A percentile compares a stretch with the other conserved stretches of the same genome.
These are phyloP conservation scores for Coccomyxa subellipsoidea DNA, from an alignment of 163 green algal species.

Conservation along the genomic window DNA sequence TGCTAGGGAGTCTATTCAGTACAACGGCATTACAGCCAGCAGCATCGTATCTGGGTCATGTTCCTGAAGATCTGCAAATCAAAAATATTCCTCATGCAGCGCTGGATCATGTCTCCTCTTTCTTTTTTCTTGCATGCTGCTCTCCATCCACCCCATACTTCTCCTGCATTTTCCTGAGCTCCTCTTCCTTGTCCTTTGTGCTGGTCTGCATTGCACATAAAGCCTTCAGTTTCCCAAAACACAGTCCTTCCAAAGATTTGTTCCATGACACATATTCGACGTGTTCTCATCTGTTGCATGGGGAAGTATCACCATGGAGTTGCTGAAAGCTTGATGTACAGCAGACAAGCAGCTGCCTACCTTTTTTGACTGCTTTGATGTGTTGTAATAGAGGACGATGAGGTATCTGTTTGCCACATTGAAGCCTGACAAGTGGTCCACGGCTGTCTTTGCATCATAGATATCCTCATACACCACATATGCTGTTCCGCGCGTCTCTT, in stretches of 20 bases:
- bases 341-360: slow-evolving; percentile 15
- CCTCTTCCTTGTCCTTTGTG: slow-evolving; percentile 87
- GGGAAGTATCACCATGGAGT: too few relatives aligned
- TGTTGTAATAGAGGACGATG: slow-evolving; percentile 93
- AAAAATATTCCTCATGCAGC: background rate
- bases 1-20: too few relatives aligned
- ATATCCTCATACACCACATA: slow-evolving; percentile 98
- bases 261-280: too few relatives aligned
- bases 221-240: too few relatives aligned
- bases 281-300: too few relatives aligned
- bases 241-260: too few relatives aligned
- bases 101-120: background rate
- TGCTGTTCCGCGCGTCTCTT: slow-evolving; percentile 92
- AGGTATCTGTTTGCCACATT: slow-evolving; percentile 92
- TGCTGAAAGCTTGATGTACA: background rate
- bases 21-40: too few relatives aligned
- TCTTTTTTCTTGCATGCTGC: slow-evolving; percentile 52
- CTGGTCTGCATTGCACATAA: slow-evolving; percentile 48
- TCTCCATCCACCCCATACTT: slow-evolving; percentile 89
- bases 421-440: slow-evolving; percentile 92
- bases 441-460: slow-evolving; percentile 91
- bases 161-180: slow-evolving; percentile 80
- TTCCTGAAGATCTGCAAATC: too few relatives aligned
- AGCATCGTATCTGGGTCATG: too few relatives aligned
- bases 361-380: slow-evolving; percentile 76